Evolutionary conservation across 2,329 filamentous ascomycete species (phyloP), one percentile per base, ranked within the genome.

Genomic region (Laburnicola sp.): DNA sequence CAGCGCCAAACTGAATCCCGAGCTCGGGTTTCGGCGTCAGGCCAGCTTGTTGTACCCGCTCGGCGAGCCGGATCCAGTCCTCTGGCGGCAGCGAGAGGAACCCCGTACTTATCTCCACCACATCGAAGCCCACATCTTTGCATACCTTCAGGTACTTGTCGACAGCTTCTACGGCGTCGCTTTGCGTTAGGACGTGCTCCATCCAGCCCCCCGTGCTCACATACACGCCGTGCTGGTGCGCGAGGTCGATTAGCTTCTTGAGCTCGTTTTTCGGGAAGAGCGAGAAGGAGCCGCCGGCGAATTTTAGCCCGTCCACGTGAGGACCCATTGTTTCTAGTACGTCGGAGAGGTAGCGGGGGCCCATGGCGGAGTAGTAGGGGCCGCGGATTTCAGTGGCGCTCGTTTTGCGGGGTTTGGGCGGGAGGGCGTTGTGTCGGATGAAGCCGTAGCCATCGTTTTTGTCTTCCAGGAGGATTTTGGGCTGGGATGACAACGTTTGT

Each of bases 1-100:
- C 80, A 0, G 80, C 80, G 21, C 80, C 81, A 56, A 83, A 83
- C 54, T 82, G 80, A 56, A 83, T 82, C 0, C 80, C 80, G 32
- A 82, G 68, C 56, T 82, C 80, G 1, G 80, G 80, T 59, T 82
- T 83, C 10, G 80, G 75, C 54, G 74, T 79, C 11, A 83, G 64
- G 0, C 78, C 77, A 48, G 75, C 74, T 2, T 71, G 64, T 34
- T 80, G 79, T 22, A 76, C 74, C 23, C 49, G 42, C 28, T 53
- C 51, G 3, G 56, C 57, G 3, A 61, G 26, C 10, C 58, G 39
- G 16, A 61, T 16, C 58, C 58, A 59, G 44, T 61, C 58, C 10
- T 47, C 48, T 3, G 48, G 45, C 25, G 58, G 58, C 22, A 60
- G 42, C 11, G 78, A 81, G 11, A 83, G 66, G 61, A 83, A 83